phyloP scores from a whole-genome alignment of 768 basidiomycete species.

The Hortiboletus flavorubellus region DNA sequence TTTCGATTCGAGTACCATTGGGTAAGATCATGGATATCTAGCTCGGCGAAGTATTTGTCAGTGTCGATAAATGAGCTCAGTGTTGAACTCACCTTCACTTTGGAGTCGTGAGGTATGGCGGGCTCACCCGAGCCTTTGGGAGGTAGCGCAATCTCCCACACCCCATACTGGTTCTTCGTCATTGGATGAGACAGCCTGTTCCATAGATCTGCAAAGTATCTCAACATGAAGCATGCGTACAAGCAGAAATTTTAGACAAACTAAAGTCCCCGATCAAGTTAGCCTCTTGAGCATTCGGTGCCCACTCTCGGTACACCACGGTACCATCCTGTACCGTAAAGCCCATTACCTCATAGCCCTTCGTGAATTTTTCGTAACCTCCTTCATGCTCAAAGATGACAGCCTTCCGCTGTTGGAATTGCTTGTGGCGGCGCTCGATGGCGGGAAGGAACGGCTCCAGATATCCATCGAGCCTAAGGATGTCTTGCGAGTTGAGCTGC shows the following conservation, averaged over 20 bases:
- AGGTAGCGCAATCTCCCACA: conserved; percentile 84
- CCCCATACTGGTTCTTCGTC: conserved; percentile 79
- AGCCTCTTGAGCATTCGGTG: conserved; percentile 83
- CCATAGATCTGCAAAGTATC: conserved; percentile 68
- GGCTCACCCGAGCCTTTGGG: conserved; percentile 64
- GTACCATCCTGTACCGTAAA: conserved; percentile 69
- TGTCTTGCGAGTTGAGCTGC: conserved; percentile 50
- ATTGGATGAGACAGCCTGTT: conserved; percentile 81
- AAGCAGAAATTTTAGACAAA: conserved; percentile 41
- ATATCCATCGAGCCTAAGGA: conserved; percentile 67
- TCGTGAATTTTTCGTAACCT: conserved; percentile 68
- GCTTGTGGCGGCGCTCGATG: conserved; percentile 65
- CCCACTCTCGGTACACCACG: conserved; percentile 93
- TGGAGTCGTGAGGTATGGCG: conserved; percentile 91
- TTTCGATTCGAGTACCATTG: conserved; percentile 77
- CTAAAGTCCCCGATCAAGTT: conserved; percentile 95
- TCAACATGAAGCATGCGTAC: conserved; percentile 1
- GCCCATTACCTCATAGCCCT: conserved; percentile 60
- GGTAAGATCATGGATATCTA: conserved; percentile 93
- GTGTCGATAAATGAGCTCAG: neutral
- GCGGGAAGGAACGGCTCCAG: conserved; percentile 70
- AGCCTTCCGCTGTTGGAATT: conserved; percentile 73
- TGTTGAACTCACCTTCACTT: conserved; percentile 69
- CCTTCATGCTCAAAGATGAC: conserved; percentile 76
- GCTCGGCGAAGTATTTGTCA: neutral